A percentile compares a stretch with the other conserved stretches of the same genome.
Evolutionary conservation across 1,284 basidiomycete genomes (phyloP).

Genomic region (Acaromyces ingoldii): DNA sequence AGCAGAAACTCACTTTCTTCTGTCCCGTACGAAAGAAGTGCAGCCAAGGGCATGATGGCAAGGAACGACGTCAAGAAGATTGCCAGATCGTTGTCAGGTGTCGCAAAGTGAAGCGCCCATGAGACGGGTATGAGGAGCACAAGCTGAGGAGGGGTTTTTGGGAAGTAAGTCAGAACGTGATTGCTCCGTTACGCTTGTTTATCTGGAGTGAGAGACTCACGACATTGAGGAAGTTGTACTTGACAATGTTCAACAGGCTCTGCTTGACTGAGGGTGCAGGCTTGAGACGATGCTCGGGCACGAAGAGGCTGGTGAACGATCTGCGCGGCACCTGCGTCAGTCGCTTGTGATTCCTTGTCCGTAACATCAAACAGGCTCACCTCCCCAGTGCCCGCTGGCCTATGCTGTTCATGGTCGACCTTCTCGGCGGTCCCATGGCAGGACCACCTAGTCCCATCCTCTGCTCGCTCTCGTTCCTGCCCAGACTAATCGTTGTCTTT

Average conservation of each 20-base stretch:
- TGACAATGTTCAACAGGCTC: constrained; percentile 28
- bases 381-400: no score
- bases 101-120: constrained; percentile 2
- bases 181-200: not conserved
- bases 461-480: no score
- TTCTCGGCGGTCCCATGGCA: no score
- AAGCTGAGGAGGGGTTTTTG: constrained; percentile 11
- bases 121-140: constrained; percentile 38
- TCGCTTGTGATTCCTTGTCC: no score
- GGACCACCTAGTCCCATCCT: no score
- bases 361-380: no score
- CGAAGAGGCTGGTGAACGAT: constrained; percentile 34
- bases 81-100: constrained; percentile 31
- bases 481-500: no score
- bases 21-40: constrained; percentile 37
- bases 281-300: constrained; percentile 26
- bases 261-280: constrained; percentile 19
- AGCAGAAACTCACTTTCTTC: no score
- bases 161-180: no score
- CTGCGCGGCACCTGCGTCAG: no score
- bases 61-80: constrained; percentile 39
- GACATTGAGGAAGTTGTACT: constrained; percentile 28
- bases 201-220: not conserved
- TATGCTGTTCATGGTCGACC: no score
- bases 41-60: constrained; percentile 42